A percentile compares a stretch with the other conserved stretches of the same genome.
phyloP scores from a whole-genome alignment of 1,284 basidiomycete species.

The Abortiporus biennis region DNA sequence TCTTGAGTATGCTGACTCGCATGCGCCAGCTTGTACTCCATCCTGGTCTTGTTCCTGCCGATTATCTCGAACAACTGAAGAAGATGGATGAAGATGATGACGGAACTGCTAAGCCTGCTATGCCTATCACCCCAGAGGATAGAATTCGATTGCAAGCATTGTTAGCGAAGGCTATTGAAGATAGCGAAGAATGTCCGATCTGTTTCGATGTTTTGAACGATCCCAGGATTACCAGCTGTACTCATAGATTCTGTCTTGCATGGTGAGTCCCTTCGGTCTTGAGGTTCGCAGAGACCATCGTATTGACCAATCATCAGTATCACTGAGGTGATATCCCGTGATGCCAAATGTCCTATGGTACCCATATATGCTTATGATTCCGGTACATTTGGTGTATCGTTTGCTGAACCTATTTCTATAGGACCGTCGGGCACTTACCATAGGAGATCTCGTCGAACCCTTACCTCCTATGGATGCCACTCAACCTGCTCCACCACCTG shows the following conservation, averaged over 20 bases:
- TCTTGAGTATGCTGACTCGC: conserved; percentile 80
- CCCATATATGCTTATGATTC: no score
- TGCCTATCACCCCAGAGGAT: conserved; percentile 41
- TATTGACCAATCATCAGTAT: conserved; percentile 43
- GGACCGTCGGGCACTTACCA: conserved; percentile 67
- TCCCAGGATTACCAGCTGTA: conserved; percentile 75
- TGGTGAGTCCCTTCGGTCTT: conserved; percentile 45
- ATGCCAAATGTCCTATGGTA: conserved; percentile 79
- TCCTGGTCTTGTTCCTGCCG: conserved; percentile 68
- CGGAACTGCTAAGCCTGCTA: conserved; percentile 17
- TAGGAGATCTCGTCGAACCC: conserved; percentile 62
- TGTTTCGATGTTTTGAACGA: conserved; percentile 65
- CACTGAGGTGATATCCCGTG: conserved; percentile 57
- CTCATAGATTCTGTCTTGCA: conserved; percentile 70
- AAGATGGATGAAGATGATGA: conserved; percentile 29
- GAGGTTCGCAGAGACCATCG: neutral
- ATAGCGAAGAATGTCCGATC: conserved; percentile 80
- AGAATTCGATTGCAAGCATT: conserved; percentile 53
- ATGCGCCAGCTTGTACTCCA: conserved; percentile 84
- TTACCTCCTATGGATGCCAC: conserved; percentile 61
- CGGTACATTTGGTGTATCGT: neutral
- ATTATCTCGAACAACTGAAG: conserved; percentile 70
- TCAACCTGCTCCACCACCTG: conserved; percentile 39
- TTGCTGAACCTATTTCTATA: conserved; percentile 17
- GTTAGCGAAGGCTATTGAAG: conserved; percentile 68